Conservation (phyloP, 306 rosid species). For the Sphenostylis stenocarpa region DNA sequence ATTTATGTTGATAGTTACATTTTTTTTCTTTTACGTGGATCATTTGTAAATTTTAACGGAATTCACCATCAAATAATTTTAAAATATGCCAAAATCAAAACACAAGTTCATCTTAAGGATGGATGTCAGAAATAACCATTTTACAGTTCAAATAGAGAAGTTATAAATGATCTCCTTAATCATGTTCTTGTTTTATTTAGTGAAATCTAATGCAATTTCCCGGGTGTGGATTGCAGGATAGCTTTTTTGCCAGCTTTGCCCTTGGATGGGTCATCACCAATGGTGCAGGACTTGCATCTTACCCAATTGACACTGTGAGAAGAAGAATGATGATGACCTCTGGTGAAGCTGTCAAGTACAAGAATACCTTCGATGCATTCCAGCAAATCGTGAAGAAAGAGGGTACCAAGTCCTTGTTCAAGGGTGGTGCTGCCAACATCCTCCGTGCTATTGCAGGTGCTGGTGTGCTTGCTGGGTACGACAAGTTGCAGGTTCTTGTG, state of each 20-base stretch:
- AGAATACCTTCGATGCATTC: constrained; percentile 77
- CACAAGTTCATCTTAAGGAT: neutral
- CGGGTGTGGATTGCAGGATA: constrained; percentile 52
- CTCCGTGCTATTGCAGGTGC: constrained; percentile 93
- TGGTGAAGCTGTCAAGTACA: constrained; percentile 94
- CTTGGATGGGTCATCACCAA: constrained; percentile 93
- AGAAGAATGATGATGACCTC: constrained; percentile 99
- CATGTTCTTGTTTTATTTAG: neutral
- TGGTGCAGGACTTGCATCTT: constrained; percentile 90
- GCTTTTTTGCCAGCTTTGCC: constrained; percentile 88
- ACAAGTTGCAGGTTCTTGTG: constrained; percentile 74
- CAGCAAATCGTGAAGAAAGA: constrained; percentile 76
- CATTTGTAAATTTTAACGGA: too few species aligned
- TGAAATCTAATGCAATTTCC: neutral
- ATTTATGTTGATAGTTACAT: too few species aligned
- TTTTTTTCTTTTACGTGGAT: too few species aligned
- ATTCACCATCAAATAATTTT: too few species aligned
- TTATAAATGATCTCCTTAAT: neutral
- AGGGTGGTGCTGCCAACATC: constrained; percentile 96
- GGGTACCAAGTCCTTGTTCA: constrained; percentile 84
- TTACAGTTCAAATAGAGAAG: neutral
- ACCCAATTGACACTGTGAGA: constrained; percentile 90
- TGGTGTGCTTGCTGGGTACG: constrained; percentile 95
- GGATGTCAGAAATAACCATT: neutral
- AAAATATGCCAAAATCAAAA: too few species aligned